Base-by-base conservation (phyloP, 2,329 filamentous ascomycete species). In the Leptographium radiaticola region DNA sequence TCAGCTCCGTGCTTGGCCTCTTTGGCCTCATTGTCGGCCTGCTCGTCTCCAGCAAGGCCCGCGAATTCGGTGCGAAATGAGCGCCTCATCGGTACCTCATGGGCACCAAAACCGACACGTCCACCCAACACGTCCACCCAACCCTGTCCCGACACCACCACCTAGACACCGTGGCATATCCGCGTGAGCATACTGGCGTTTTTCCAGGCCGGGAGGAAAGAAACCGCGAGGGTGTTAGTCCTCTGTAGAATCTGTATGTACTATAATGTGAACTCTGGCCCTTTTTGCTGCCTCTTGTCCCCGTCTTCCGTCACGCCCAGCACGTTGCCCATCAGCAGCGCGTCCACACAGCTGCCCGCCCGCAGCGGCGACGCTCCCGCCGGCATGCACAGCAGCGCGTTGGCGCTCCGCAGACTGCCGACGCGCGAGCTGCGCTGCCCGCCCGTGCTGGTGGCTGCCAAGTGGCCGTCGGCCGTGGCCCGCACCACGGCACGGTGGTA, bases 1-100 rank as follows among this genome's bases (percentile, higher is more conserved):
- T 98, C 76, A 96, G 90, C 68, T 97, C 91, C 43, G 91, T 98
- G 49, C 78, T 98, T 12, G 93, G 94, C 59, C 81, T 98, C 4
- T 98, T 98, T 65, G 94, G 93, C 56, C 78, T 98, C 59, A 98
- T 98, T 65, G 84, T 98, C 61, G 93, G 94, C 47, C 79, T 98
- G 53, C 76, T 98, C 60, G 79, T 97, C 52, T 87, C 88, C 56
- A 79, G 84, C 67, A 95, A 93, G 71, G 89, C 93, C 31, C 67
- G 74, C 30, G 87, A 89, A 59, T 94, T 96, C 58, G 75, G 75
- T 58, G 65, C 66, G 57, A 44, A 58, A n/a, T 57, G 53, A 56
- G 13, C 13, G 25, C n/a, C n/a, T n/a, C n/a, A n/a, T n/a, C n/a
- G n/a, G n/a, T n/a, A n/a, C n/a, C n/a, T n/a, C n/a, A n/a, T n/a